Base-by-base conservation (phyloP, 257 asterid species). In the Cinchona pubescens region DNA sequence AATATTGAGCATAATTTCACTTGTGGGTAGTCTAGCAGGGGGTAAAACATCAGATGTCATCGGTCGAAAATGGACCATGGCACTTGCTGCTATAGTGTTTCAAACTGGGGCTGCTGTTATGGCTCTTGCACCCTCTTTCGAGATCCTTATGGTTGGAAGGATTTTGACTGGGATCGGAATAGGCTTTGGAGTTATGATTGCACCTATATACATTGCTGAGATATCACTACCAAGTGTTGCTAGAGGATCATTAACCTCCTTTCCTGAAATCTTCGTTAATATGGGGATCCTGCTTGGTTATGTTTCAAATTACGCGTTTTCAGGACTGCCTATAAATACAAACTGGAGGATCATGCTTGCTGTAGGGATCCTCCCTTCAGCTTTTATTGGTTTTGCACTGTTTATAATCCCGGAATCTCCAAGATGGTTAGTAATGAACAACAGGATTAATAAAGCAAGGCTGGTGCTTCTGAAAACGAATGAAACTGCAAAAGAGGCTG, bases 41-140 rank as follows among this genome's bases (percentile, higher is more conserved):
- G 96, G 92, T 0, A 86, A 69, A 81, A 86, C 89, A 9, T 88
- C 92, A 40, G 96, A 90, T 81, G 90, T 85, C 73, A 86, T 90
- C 0, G 96, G 96, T 38, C 72, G 93, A 56, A 85, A 88, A 76
- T 90, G 93, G 93, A 85, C 96, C 46, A 90, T 88, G 85, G 96
- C 81, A 13, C 81, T 86, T 15, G 91, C 90, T 53, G 86, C 96
- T 38, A 23, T 87, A 5, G 73, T 90, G 35, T 90, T 90, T 34
- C 93, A 88, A 60, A 46, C 85, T 0, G 93, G 96, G 2, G 93
- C 91, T 16, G 88, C 65, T 34, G 62, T 88, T 45, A 90, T 88
- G 91, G 81, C 90, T 38, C 81, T 90, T 7, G 91, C 96, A 2
- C 78, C 87, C 12, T 81, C 87, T 3, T 90, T 82, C 78, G 71